Evolutionary conservation across 352 stramenopile genomes (phyloP).

Genomic region (Nothophytophthora sp.): DNA sequence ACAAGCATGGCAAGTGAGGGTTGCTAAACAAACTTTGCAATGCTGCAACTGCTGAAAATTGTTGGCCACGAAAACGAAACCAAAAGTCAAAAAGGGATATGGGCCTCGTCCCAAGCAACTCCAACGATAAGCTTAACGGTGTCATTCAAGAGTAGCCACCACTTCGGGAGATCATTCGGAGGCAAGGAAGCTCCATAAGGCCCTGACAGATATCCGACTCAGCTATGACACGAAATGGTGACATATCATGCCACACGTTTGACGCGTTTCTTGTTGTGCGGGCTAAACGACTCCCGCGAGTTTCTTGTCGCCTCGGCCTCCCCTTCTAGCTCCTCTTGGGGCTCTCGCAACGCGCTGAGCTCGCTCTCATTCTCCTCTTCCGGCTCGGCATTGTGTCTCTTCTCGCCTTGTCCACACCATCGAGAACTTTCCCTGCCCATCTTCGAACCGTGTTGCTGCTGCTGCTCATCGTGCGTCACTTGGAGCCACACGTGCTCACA

Average conservation of each 20-base stretch:
- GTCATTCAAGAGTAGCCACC: too few species aligned
- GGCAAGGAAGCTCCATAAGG: too few species aligned
- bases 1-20: too few species aligned
- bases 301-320: conserved; percentile 6
- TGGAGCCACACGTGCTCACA: conserved; percentile 44
- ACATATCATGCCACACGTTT: conserved; percentile 13
- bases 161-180: too few species aligned
- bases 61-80: too few species aligned
- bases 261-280: conserved; percentile 19
- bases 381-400: conserved; percentile 6
- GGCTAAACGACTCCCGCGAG: conserved; percentile 7
- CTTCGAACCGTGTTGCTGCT: neutral
- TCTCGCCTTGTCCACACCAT: conserved; percentile 11
- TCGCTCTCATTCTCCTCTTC: conserved; percentile 20
- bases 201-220: too few species aligned
- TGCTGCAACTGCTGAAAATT: too few species aligned
- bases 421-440: conserved; percentile 3
- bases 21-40: too few species aligned
- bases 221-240: neutral
- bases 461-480: neutral
- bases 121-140: too few species aligned
- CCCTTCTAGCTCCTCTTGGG: conserved; percentile 28
- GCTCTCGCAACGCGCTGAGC: conserved; percentile 8
- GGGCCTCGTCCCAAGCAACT: too few species aligned
- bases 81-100: too few species aligned